These are phyloP conservation scores for Marasmius oreades DNA, from an alignment of 1,284 basidiomycete species.

Conservation along the genomic window DNA sequence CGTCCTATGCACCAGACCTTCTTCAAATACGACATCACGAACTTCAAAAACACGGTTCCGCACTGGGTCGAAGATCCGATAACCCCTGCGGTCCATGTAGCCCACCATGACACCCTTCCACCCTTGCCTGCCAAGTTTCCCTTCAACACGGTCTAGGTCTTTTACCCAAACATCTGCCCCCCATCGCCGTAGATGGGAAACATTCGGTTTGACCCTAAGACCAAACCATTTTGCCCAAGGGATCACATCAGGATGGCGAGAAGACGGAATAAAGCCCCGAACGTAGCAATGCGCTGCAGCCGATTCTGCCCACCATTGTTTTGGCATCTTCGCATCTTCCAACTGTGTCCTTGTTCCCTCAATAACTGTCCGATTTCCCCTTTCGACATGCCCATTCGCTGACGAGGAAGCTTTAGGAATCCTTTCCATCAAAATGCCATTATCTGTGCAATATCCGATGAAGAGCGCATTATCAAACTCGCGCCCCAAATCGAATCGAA, in stretches of 20 bases:
- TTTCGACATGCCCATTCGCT: conserved; percentile 12
- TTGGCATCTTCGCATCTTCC: not conserved
- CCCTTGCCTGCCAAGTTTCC: conserved; percentile 13
- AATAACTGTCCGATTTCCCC: conserved; percentile 8
- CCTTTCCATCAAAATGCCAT: conserved; percentile 11
- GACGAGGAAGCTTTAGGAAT: conserved; percentile 15
- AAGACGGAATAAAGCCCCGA: conserved; percentile 3
- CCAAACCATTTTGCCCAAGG: too few relatives aligned
- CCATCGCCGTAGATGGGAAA: conserved; percentile 10
- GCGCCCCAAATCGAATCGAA: not conserved
- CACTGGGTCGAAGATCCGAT: conserved; percentile 5
- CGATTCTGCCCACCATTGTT: conserved; percentile 12
- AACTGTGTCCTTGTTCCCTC: conserved; percentile 2
- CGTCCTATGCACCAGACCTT: not conserved
- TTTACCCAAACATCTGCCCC: conserved; percentile 13
- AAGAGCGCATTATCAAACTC: conserved; percentile 11
- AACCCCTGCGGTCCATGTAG: conserved; percentile 13
- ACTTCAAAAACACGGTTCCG: conserved; percentile 8
- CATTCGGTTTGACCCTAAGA: not conserved
- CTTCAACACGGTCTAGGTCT: conserved; percentile 9
- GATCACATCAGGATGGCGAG: not conserved
- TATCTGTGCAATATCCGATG: not conserved
- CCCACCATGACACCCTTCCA: conserved; percentile 15
- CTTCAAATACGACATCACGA: not conserved
- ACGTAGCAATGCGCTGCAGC: conserved; percentile 11